Evolutionary conservation across 2,329 filamentous ascomycete genomes (phyloP), one percentile per base, ranked within the genome.

Genomic region (Tolypocladium amazonense): DNA sequence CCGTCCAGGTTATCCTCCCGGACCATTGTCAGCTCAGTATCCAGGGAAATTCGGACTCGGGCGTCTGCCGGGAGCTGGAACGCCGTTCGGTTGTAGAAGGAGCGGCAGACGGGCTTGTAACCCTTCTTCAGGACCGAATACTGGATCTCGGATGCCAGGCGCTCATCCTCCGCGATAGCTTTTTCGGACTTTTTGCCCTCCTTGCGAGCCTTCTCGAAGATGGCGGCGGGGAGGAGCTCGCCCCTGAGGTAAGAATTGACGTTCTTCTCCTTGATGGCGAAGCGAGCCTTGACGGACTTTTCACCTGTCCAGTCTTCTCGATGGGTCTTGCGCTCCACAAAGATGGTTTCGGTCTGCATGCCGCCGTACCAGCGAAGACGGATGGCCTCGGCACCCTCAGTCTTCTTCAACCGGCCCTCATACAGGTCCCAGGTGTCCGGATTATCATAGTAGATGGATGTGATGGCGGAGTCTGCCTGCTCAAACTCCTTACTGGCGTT

Each of bases 281-380:
- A 99, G 52, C 94, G 89, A 52, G 94, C 93, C 78, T 99, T 99
- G 76, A 99, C 94, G 1, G 93, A 97, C 77, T 97, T 96, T 73
- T 99, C 94, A 61, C 94, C 94, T 0, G 94, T 99, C 94, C 94
- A 99, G 73, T 99, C 94, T 74, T 99, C 94, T 45, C 94, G 88
- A 77, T 99, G 94, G 0, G 94, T 99, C 77, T 99, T 99, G 63
- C 94, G 86, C 79, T 99, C 94, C 30, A 99, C 88, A 69, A 97
- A 99, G 60, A 97, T 95, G 59, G 90, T 94, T 70, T 97, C 92
- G 58, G 81, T 91, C 68, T 94, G 86, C 93, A 99, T 97, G 50
- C 90, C 92, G 62, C 94, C 94, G 70, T 99, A 99, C 94, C 94
- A 99, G 65, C 94, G 85, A 62, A 99, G 81, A 70, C 94, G 91